phyloP scores from a whole-genome alignment of 2,329 filamentous ascomycete species.

The Penicillium sp. region DNA sequence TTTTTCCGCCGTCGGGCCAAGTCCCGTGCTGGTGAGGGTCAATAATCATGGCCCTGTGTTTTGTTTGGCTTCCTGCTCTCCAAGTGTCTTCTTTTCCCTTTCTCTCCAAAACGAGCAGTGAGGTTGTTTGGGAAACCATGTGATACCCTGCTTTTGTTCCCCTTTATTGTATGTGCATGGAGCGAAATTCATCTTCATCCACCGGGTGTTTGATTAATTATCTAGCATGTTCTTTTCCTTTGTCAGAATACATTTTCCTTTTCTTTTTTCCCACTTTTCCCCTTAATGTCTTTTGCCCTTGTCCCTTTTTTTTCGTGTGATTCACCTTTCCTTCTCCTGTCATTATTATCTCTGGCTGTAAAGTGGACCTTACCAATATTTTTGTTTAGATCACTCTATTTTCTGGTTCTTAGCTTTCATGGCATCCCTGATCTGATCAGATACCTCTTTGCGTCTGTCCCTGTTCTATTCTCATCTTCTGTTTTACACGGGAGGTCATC shows the following conservation, averaged over 20 bases:
- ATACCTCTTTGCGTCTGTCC: neutral
- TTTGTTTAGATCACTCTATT: constrained; percentile 19
- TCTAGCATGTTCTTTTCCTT: constrained; percentile 37
- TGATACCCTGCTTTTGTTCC: constrained; percentile 42
- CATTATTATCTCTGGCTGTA: constrained; percentile 30
- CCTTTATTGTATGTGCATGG: constrained; percentile 34
- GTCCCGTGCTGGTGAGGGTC: constrained; percentile 59
- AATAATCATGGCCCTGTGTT: constrained; percentile 24
- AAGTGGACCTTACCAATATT: constrained; percentile 21
- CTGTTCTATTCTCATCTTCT: constrained; percentile 12
- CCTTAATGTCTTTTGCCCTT: constrained; percentile 5
- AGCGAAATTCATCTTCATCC: constrained; percentile 36
- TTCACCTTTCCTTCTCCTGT: constrained; percentile 25
- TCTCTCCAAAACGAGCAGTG: constrained; percentile 27
- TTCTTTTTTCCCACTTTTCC: constrained; percentile 9
- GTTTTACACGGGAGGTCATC: constrained; percentile 18
- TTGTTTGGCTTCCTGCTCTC: neutral
- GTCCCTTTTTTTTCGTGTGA: constrained; percentile 13
- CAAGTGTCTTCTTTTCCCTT: neutral
- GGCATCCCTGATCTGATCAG: neutral
- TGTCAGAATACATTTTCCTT: constrained; percentile 30
- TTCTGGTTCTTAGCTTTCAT: constrained; percentile 6
- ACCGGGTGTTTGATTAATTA: constrained; percentile 33
- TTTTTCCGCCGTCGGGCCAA: constrained; percentile 89
- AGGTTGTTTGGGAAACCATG: constrained; percentile 41